A percentile compares a stretch with the other conserved stretches of the same genome.
Conservation (phyloP, 352 stramenopile genomes). For the Globisporangium cylindrosporum region DNA sequence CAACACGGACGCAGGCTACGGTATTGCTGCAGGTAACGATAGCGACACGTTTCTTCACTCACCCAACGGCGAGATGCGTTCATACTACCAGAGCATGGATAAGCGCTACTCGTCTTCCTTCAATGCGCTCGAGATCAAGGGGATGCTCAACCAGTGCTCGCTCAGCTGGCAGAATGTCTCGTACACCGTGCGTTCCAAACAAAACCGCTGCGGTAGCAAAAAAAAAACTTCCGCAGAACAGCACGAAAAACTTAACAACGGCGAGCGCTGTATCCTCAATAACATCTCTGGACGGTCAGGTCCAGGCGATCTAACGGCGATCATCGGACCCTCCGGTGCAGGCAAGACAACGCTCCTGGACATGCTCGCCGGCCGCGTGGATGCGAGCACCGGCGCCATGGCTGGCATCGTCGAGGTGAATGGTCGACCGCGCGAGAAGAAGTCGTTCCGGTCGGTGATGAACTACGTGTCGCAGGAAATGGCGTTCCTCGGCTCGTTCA, state of each 20-base stretch:
- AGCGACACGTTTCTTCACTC: background rate
- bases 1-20: no score
- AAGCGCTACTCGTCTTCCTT: background rate
- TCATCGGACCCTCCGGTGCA: conserved; percentile 25
- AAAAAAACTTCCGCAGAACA: background rate
- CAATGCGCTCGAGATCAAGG: conserved; percentile 24
- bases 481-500: no score
- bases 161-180: conserved; percentile 28
- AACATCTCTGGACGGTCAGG: conserved; percentile 35
- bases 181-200: conserved; percentile 20
- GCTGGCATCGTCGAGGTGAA: no score
- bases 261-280: conserved; percentile 25
- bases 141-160: conserved; percentile 23
- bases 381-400: no score
- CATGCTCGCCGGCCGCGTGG: no score
- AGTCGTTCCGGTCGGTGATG: no score
- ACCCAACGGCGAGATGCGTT: background rate
- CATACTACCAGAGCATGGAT: background rate
- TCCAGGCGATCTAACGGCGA: conserved; percentile 35
- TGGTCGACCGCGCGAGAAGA: no score
- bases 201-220: background rate
- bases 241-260: conserved; percentile 2
- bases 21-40: no score
- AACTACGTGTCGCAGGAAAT: no score
- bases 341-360: conserved; percentile 38